Conservation (phyloP, 345 rosid genomes). For the Corchorus olitorius region DNA sequence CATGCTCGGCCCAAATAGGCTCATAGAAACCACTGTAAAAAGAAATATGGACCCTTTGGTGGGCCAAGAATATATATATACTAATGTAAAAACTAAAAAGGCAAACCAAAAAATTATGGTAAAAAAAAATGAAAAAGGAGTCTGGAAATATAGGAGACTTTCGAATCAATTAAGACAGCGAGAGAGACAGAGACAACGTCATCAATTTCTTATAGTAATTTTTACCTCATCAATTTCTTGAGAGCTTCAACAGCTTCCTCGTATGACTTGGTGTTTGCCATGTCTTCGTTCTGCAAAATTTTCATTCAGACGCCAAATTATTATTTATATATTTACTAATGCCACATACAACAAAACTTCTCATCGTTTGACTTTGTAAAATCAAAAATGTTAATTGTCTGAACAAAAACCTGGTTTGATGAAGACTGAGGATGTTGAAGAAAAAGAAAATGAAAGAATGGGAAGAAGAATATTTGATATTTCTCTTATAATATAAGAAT, state of each 20-base stretch:
- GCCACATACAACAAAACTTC: too few relatives aligned
- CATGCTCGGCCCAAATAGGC: too few relatives aligned
- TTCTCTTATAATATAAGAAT: background rate
- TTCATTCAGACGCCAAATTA: too few relatives aligned
- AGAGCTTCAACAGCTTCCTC: slow-evolving; percentile 82
- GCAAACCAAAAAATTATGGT: too few relatives aligned
- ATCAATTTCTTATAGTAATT: too few relatives aligned
- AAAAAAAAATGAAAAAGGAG: background rate
- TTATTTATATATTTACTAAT: too few relatives aligned
- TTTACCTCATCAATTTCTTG: slow-evolving; percentile 73
- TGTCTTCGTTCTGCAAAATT: slow-evolving; percentile 52
- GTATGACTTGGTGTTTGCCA: slow-evolving; percentile 67
- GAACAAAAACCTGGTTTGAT: background rate
- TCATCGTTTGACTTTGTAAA: too few relatives aligned
- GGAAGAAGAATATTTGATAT: too few relatives aligned
- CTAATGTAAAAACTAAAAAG: too few relatives aligned
- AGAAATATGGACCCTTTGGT: background rate
- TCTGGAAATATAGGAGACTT: background rate
- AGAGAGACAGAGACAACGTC: background rate
- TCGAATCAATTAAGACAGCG: background rate
- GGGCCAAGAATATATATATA: background rate
- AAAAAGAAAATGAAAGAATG: too few relatives aligned
- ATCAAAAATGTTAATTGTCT: background rate
- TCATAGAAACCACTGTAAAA: too few relatives aligned
- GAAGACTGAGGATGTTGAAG: too few relatives aligned